phyloP scores from a whole-genome alignment of 2,329 filamentous ascomycete species.

The Penicillium sp. region DNA sequence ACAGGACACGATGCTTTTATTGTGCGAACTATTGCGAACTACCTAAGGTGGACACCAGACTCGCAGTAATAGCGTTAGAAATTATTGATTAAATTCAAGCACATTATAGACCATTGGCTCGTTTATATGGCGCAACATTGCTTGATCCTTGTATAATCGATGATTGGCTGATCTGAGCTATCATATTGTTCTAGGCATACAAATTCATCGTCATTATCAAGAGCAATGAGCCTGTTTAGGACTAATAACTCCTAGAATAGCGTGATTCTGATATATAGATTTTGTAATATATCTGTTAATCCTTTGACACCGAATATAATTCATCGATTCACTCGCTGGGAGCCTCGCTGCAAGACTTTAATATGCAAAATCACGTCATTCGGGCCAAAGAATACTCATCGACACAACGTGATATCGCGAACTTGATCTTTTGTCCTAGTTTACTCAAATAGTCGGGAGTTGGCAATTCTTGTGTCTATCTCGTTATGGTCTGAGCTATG shows the following conservation, averaged over 20 bases:
- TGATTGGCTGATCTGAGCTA: neutral
- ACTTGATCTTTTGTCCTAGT: neutral
- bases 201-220: neutral
- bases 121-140: neutral
- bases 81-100: neutral
- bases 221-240: neutral
- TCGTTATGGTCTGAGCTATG: slow-evolving; percentile 14
- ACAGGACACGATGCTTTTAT: neutral
- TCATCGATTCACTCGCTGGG: too few species aligned
- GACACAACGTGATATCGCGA: slow-evolving; percentile 1
- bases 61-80: neutral
- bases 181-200: neutral
- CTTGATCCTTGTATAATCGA: neutral
- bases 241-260: neutral
- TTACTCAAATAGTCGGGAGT: neutral
- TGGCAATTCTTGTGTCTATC: neutral
- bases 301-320: neutral
- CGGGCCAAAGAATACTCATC: slow-evolving; percentile 9
- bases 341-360: neutral
- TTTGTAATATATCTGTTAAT: neutral
- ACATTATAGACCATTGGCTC: neutral
- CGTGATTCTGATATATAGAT: neutral
- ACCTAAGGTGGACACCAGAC: neutral
- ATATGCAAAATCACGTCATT: slow-evolving; percentile 12
- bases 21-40: neutral